phyloP scores from a whole-genome alignment of 2,329 filamentous ascomycete genomes.

The Dothideomycetes sp. region DNA sequence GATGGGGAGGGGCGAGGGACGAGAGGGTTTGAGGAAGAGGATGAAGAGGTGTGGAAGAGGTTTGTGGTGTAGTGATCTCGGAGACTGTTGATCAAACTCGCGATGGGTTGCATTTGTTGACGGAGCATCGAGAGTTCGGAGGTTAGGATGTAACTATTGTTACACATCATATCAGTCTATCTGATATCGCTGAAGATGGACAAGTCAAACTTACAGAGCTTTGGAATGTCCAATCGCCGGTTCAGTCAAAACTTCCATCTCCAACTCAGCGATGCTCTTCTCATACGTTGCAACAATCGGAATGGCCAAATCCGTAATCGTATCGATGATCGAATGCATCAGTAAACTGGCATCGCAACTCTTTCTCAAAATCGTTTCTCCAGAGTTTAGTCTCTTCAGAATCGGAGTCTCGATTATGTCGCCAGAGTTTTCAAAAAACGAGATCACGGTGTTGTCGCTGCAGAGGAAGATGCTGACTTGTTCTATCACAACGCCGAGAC shows the following conservation, averaged over 20 bases:
- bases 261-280: slow-evolving; percentile 76
- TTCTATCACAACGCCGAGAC: slow-evolving; percentile 70
- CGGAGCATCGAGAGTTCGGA: slow-evolving; percentile 74
- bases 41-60: background rate
- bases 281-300: slow-evolving; percentile 77
- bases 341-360: slow-evolving; percentile 85
- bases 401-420: slow-evolving; percentile 77
- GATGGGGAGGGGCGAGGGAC: slow-evolving; percentile 14
- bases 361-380: slow-evolving; percentile 72
- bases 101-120: slow-evolving; percentile 72
- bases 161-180: background rate
- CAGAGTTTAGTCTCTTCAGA: slow-evolving; percentile 60
- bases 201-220: slow-evolving; percentile 40
- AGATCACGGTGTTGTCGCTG: slow-evolving; percentile 78
- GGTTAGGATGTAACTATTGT: slow-evolving; percentile 56
- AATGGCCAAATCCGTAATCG: slow-evolving; percentile 81
- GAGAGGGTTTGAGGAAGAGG: slow-evolving; percentile 24
- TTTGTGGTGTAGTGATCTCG: slow-evolving; percentile 55
- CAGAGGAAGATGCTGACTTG: slow-evolving; percentile 87
- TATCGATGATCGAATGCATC: slow-evolving; percentile 79
- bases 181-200: background rate
- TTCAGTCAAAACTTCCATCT: slow-evolving; percentile 74
- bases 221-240: slow-evolving; percentile 72
- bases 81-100: slow-evolving; percentile 69
- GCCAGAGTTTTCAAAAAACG: slow-evolving; percentile 84